Evolutionary conservation across 1,284 basidiomycete species (phyloP), one percentile per base, ranked within the genome.

Genomic region (Cryptococcus floricola): DNA sequence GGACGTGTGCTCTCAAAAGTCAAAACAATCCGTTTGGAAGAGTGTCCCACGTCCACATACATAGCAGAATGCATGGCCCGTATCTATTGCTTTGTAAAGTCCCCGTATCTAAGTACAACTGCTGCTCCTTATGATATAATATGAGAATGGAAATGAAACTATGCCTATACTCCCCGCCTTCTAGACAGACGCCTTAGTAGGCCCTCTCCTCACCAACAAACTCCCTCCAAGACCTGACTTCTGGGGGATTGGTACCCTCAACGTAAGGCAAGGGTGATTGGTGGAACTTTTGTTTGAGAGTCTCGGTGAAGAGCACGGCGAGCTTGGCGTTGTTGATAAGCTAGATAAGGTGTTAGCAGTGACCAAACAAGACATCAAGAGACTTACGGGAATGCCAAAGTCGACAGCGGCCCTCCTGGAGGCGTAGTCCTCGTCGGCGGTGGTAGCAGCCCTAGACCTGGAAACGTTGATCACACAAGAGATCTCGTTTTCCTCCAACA

Each of bases 381-480:
- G 34, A 67, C 70, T 66, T 52, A 73, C 70, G 38, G 73, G 74
- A 57, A 89, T 80, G 62, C 90, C 91, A 68, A 95, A 95, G 80
- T 94, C 90, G 51, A 94, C 91, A 48, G 91, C 90, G 68, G 91
- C 93, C 64, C 91, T 60, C 68, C 91, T 84, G 53, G 96, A 93
- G 44, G 98, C 94, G 69, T 98, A 99, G 73, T 98, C 93, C 78
- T 97, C 91, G 76, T 98, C 95, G 19, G 86, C 81, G 27, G 87
- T 85, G 65, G 87, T 85, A 50, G 80, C 81, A 31, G 88, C 95
- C 14, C 94, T 85, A 60, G 84, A 80, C 70, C 87, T 85, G 18
- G 95, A 88, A 48, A 99, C 82, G 80, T 98, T 98, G 79, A 98
- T 86, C 46, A 98, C 95, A 57, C 87, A 89, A 71, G 94, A 88